Evolutionary conservation across 441 rosid species (phyloP), one percentile per base, ranked within the genome.

Genomic region (Kokia cookei): DNA sequence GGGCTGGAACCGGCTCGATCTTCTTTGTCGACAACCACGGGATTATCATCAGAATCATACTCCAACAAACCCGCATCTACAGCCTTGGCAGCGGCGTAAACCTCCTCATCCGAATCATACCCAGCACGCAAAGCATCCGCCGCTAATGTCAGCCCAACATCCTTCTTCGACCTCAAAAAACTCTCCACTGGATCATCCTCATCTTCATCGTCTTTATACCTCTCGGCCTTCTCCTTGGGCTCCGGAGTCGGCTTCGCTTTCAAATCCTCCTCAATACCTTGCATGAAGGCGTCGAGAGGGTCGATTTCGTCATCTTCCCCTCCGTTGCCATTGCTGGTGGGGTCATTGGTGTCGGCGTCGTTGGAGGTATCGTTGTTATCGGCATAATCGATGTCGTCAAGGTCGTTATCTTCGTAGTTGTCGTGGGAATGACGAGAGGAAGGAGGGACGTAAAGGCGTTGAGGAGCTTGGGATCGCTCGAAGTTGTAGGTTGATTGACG

Each of bases 251-350:
- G 98, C 7, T 91, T 89, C 27, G 91, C 85, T 76, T 74, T 87
- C 96, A 95, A 78, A 79, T 95, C 98, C 87, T 95, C 86, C 76
- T 91, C 95, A 75, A 95, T 93, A 22, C 97, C 92, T 60, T 85
- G 96, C 99, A 95, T 95, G 78, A 93, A 95, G 12, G 99, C 99
- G 51, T 95, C 99, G 9, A 95, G 85, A 63, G 99, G 98, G 73
- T 95, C 99, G 64, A 93, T 80, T 75, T 95, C 99, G 17, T 86
- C 92, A 22, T 79, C 81, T 3, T 74, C 91, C 1, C 67, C 85
- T 22, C 66, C 85, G n/a, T 64, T 70, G 0, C 57, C 82, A 10
- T 53, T 77, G 27, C 70, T 72, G 40, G 69, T 53, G 9, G 75
- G 75, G 6, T 45, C 47, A 37, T 53, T 59, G 42, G 80, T 67